Percentiles rank a stretch among this genome's conserved stretches.
phyloP scores from a whole-genome alignment of 2,329 filamentous ascomycete genomes.

The Colletotrichum scovillei region DNA sequence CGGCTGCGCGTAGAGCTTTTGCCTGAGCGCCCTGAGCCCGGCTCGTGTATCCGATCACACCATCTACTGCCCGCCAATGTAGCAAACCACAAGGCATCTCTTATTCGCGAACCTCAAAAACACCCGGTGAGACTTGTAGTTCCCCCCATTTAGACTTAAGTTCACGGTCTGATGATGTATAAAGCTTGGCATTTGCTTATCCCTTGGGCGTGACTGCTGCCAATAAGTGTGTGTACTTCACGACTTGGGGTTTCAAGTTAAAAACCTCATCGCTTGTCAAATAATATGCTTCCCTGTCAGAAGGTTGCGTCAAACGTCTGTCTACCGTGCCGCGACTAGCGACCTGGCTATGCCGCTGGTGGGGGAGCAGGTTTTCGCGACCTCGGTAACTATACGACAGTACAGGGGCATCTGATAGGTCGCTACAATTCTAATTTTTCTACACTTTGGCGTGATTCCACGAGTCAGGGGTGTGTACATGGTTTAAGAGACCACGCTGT shows the following conservation, averaged over 20 bases:
- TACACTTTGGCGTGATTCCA: neutral
- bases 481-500: neutral
- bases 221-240: neutral
- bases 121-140: neutral
- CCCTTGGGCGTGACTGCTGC: neutral
- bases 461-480: constrained; percentile 17
- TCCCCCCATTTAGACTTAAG: neutral
- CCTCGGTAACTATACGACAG: neutral
- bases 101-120: neutral
- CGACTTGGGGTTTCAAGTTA: neutral
- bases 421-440: neutral
- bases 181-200: neutral
- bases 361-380: neutral
- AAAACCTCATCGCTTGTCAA: neutral
- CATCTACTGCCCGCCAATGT: neutral
- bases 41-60: constrained; percentile 24
- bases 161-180: neutral
- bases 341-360: neutral
- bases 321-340: neutral
- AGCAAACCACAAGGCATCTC: neutral
- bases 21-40: constrained; percentile 5
- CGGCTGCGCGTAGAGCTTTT: neutral
- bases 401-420: constrained; percentile 2
- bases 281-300: neutral
- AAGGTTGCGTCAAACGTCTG: neutral